Percentiles rank a stretch among this genome's conserved stretches.
Evolutionary conservation across 2,329 filamentous ascomycete genomes (phyloP).

Genomic region (Zopfia rhizophila): DNA sequence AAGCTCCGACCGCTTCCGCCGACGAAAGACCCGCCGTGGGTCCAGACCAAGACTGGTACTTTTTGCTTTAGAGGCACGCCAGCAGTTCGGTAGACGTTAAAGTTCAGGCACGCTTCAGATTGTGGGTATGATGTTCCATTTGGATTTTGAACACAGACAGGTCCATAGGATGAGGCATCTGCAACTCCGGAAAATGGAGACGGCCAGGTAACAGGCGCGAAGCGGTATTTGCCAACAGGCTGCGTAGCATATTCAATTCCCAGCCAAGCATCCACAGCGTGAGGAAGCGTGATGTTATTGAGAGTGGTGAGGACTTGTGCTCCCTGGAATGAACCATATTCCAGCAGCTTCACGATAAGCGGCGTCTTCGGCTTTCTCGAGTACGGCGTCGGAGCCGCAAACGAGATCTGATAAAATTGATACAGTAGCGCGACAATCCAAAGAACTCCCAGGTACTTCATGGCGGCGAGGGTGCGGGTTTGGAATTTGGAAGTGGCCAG

Average conservation of each 20-base stretch:
- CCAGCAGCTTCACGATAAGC: slow-evolving; percentile 46
- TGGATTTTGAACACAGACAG: slow-evolving; percentile 57
- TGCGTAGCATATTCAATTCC: slow-evolving; percentile 60
- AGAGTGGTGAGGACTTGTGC: slow-evolving; percentile 50
- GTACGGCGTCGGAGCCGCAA: no score
- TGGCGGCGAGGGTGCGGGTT: no score
- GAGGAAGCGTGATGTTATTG: slow-evolving; percentile 43
- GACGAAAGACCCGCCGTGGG: slow-evolving; percentile 46
- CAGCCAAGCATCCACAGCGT: slow-evolving; percentile 59
- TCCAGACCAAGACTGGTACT: slow-evolving; percentile 43
- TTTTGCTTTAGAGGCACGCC: slow-evolving; percentile 38
- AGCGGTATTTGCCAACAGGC: slow-evolving; percentile 53
- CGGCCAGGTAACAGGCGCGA: slow-evolving; percentile 55
- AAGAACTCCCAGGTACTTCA: no score
- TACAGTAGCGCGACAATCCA: no score
- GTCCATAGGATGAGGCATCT: slow-evolving; percentile 53
- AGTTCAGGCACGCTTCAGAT: slow-evolving; percentile 47
- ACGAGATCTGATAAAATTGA: no score
- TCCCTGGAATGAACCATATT: slow-evolving; percentile 55
- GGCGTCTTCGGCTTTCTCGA: slow-evolving; percentile 15
- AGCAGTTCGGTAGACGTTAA: slow-evolving; percentile 44
- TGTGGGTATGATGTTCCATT: slow-evolving; percentile 43
- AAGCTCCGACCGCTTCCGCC: slow-evolving; percentile 42
- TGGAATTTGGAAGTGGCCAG: no score
- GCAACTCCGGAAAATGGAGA: slow-evolving; percentile 53